phyloP scores from a whole-genome alignment of 164 flowering plant genomes.

The Aristolochia fimbriata region DNA sequence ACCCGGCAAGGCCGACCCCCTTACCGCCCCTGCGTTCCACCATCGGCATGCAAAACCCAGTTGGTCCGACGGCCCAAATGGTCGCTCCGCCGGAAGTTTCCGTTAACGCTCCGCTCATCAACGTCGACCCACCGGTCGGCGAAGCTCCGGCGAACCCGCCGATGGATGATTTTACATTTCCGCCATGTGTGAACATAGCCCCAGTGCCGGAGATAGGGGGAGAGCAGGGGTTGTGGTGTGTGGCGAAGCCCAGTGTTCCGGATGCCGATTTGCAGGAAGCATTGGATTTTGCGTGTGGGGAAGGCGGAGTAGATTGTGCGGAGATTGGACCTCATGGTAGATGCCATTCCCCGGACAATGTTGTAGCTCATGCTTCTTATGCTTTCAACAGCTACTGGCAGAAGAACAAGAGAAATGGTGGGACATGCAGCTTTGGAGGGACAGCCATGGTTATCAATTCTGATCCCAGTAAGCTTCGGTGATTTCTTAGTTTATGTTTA shows the following conservation, averaged over 20 bases:
- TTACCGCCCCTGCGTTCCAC: conserved; percentile 36
- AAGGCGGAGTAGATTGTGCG: conserved; percentile 73
- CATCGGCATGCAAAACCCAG: conserved; percentile 26
- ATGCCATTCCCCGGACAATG: conserved; percentile 60
- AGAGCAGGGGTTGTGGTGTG: conserved; percentile 62
- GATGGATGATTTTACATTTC: conserved; percentile 15
- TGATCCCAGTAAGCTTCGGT: conserved; percentile 61
- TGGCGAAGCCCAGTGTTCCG: conserved; percentile 86
- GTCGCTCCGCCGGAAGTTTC: conserved; percentile 17
- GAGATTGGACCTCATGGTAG: conserved; percentile 58
- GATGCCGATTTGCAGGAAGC: conserved; percentile 63
- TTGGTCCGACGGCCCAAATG: conserved; percentile 25
- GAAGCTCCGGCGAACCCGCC: conserved; percentile 27
- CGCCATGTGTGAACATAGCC: conserved; percentile 36
- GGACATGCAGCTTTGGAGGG: conserved; percentile 84
- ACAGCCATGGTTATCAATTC: conserved; percentile 79
- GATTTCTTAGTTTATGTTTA: not conserved
- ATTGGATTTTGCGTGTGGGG: conserved; percentile 89
- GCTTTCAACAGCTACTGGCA: conserved; percentile 97
- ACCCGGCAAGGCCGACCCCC: conserved; percentile 62
- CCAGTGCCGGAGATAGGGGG: conserved; percentile 25
- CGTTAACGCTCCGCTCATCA: not conserved
- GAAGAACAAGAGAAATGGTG: conserved; percentile 63
- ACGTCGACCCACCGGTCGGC: conserved; percentile 15
- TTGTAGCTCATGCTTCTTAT: conserved; percentile 81